A percentile compares a stretch with the other conserved stretches of the same genome.
Evolutionary conservation across 2,329 filamentous ascomycete genomes (phyloP).

Genomic region (Colletotrichum sp.): DNA sequence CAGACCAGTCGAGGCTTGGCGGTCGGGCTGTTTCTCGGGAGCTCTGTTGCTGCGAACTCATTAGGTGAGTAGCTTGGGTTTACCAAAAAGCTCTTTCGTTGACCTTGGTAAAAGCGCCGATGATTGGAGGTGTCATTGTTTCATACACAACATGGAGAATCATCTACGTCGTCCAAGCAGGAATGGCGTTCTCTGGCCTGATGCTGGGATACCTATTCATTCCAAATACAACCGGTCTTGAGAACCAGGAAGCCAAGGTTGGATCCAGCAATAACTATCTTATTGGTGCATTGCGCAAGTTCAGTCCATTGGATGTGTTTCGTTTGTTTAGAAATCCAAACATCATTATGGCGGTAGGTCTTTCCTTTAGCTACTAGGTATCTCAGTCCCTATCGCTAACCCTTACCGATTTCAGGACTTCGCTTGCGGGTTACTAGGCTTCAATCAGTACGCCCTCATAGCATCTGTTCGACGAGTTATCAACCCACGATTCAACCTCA

Average conservation of each 20-base stretch:
- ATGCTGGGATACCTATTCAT: background rate
- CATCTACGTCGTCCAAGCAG: background rate
- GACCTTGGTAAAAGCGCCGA: background rate
- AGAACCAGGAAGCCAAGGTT: background rate
- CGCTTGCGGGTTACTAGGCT: background rate
- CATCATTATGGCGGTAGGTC: background rate
- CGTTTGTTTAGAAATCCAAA: background rate
- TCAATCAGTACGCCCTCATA: background rate
- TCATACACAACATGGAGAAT: background rate
- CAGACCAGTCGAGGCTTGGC: background rate
- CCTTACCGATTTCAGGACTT: background rate
- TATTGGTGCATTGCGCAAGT: background rate
- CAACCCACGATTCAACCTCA: background rate
- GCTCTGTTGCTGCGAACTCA: background rate
- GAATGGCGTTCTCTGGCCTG: background rate
- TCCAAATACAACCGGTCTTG: background rate
- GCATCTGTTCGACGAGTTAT: background rate
- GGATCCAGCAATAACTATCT: background rate
- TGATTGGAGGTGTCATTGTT: background rate
- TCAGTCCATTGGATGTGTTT: background rate
- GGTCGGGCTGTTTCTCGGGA: background rate
- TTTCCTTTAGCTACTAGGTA: too few relatives aligned
- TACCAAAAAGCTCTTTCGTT: background rate
- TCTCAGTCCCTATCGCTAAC: background rate
- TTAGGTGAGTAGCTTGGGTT: background rate